phyloP scores from a whole-genome alignment of 2,329 filamentous ascomycete species.

The Hortaea werneckii region DNA sequence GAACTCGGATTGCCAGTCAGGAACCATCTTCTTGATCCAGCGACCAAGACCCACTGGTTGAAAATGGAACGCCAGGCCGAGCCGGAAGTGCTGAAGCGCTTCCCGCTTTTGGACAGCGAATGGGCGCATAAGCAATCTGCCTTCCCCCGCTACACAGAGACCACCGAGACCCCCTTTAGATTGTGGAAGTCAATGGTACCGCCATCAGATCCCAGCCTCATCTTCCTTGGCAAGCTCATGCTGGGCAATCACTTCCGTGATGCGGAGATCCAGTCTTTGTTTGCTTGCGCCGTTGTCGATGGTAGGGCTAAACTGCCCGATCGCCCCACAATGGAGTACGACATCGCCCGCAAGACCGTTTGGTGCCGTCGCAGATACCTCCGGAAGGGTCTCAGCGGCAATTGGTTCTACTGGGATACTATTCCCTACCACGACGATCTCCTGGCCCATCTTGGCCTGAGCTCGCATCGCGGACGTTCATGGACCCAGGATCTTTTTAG shows the following conservation, averaged over 20 bases:
- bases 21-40: not conserved
- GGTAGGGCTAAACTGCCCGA: slow-evolving; percentile 4
- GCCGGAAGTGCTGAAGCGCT: slow-evolving; percentile 1
- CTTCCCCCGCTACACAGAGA: not conserved
- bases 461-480: not conserved
- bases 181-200: slow-evolving; percentile 17
- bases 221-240: slow-evolving; percentile 19
- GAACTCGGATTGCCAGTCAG: slow-evolving; percentile 4
- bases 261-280: slow-evolving; percentile 22
- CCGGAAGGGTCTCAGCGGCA: not conserved
- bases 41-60: slow-evolving; percentile 1
- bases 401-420: not conserved
- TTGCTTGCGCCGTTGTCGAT: slow-evolving; percentile 18
- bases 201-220: slow-evolving; percentile 15
- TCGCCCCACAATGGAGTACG: slow-evolving; percentile 1
- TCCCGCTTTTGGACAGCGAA: not conserved
- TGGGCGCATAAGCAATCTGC: not conserved
- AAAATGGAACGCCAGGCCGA: slow-evolving; percentile 4
- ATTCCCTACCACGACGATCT: not conserved
- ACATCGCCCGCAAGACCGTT: slow-evolving; percentile 6
- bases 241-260: slow-evolving; percentile 19
- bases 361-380: slow-evolving; percentile 4
- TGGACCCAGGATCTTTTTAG: not conserved
- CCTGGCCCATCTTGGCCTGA: not conserved
- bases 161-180: slow-evolving; percentile 3